Base-by-base conservation (phyloP, 2,329 filamentous ascomycete genomes). In the Curvularia lunata region DNA sequence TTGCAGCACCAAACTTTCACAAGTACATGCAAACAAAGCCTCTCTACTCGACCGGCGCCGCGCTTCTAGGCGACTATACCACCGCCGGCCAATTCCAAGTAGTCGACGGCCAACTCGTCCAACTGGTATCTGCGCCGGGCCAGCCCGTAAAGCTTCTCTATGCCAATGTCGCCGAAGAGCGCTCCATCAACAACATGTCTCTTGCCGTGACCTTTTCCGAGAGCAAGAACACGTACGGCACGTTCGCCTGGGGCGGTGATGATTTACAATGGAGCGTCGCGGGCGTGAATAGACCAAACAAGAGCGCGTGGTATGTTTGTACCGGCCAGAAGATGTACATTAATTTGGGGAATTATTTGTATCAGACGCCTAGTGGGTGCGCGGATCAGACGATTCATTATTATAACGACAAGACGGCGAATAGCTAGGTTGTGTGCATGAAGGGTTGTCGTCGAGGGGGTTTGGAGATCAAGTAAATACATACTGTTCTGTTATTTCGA, bases 301-400 rank as follows among this genome's bases (percentile, higher is more conserved):
- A 79, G 43, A 82, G 81, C 19, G 85, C 85, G 1, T 88, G 85
- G 84, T 80, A 86, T 62, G 85, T 87, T 51, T 88, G 84, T 61
- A 76, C 75, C 45, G 76, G 77, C 5, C 81, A 84, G 73, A 67
- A 71, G 50, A 62, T 87, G 60, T 86, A 83, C 66, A 80, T 87
- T 66, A 87, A 87, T 65, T 79, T 86, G 53, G 85, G 86, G 0
- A 83, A 83, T 13, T 87, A 87, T 66, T 75, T 75, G 25, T 87
- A 86, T 66, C 75, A 83, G 72, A 87, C 85, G 10, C 85, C 85
- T 0, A 71, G 74, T 3, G 85, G 85, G 3, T 87, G 85, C 74
- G 78, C 79, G 28, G 85, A 88, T 75, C 81, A 87, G 75, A 87
- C 84, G 63, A 75, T 76, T 67, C 75, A 76, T 64, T 77, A 74